Evolutionary conservation across 306 rosid genomes (phyloP), one percentile per base, ranked within the genome.

Genomic region (Vigna mungo): DNA sequence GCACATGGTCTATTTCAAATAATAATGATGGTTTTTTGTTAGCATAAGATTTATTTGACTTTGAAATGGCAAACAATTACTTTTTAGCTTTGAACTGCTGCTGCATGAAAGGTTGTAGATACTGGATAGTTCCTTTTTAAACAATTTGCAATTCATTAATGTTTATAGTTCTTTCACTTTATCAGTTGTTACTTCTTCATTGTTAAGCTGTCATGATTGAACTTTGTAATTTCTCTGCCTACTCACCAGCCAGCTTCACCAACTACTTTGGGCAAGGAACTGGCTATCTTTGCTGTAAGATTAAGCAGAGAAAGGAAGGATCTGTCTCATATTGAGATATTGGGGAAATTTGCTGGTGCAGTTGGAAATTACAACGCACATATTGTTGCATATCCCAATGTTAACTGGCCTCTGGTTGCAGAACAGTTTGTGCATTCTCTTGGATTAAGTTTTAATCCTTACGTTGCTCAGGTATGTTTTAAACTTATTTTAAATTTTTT

Each of bases 291-390:
- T 82, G 95, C 97, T 23, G 85, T 87, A 78, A 89, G 97, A 76
- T 80, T 95, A 79, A 82, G 96, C 80, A 82, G 84, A 81, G 93
- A 92, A 84, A 90, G 91, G 81, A 82, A 79, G 79, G 89, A 88
- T 53, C 64, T 90, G 37, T 85, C 93, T 68, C 82, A 82, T 80
- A 87, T 90, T 81, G 87, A 88, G 77, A 83, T 95, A 36, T 83
- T 90, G 89, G 96, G 98, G 66, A 95, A 95, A 83, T 87, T 92
- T 82, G 98, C 97, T 4, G 96, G 98, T 82, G 98, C 98, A 0
- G 98, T 95, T 80, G 97, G 97, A 76, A 95, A 92, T 78, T 95
- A 95, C 82, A 92, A 95, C 82, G 98, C 98, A 34, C 98, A 92
- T 81, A 64, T 91, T 76, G 90, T 82, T n/a, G 93, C 98, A 49